Evolutionary conservation across 2,329 filamentous ascomycete genomes (phyloP), one percentile per base, ranked within the genome.

Genomic region (Teratosphaeria viscida): DNA sequence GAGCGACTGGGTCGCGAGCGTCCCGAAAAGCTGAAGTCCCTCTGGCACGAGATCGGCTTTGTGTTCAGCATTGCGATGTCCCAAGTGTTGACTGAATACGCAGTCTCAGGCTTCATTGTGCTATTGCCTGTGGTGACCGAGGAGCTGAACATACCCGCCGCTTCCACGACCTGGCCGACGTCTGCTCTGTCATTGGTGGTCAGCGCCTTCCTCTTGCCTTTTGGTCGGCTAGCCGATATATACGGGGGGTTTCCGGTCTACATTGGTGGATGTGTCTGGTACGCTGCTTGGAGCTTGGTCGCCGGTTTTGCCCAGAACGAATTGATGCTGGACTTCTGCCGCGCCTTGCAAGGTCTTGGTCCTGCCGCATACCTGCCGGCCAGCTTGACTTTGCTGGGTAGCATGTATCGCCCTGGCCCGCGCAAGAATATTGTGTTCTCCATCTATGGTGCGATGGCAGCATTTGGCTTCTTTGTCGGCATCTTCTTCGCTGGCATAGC

Each of bases 51-150:
- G 67, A 62, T 83, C 4, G 79, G 80, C 26, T 89, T 88, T 67
- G 80, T 84, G 67, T 81, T 83, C 64, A 82, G 82, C 0, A 64
- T 73, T 12, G 64, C 66, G 43, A 70, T 71, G 62, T 69, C 69
- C 4, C 69, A 71, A 54, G 35, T 66, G 3, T 59, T 71, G 27
- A 67, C 66, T 78, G 88, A 92, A 74, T 92, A 86, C 73, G 88
- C 87, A 69, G 82, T 92, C 56, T 88, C 85, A 54, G 90, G 90
- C 35, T 94, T 92, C 67, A 83, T 79, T 60, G 76, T 85, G 61
- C 74, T 92, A 29, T 73, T 92, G 0, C 89, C 89, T 0, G 83
- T 82, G 0, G 72, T 94, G 2, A 77, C 83, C 11, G 69, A 72
- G 11, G 79, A 83, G 1, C 78, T 94, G 3, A 59, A 83, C 47